Evolutionary conservation across 1,139 yeast genomes (phyloP).

Genomic region (Candida mesenterica): DNA sequence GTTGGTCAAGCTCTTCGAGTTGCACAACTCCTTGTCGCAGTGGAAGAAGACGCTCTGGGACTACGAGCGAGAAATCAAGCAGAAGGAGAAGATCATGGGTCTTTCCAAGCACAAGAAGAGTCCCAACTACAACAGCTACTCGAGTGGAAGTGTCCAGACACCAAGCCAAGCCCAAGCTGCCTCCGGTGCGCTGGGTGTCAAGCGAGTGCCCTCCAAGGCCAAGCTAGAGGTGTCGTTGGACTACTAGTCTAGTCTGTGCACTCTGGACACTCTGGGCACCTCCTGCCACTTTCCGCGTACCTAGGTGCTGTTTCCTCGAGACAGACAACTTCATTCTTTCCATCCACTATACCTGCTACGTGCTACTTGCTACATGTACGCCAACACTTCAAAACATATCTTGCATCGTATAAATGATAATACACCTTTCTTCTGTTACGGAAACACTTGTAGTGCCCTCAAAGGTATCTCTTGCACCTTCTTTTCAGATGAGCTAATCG

Average conservation of each 20-base stretch:
- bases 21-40: slow-evolving; percentile 24
- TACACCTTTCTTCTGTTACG: too few relatives aligned
- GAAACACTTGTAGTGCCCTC: too few relatives aligned
- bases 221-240: slow-evolving; percentile 6
- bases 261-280: too few relatives aligned
- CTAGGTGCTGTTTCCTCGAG: too few relatives aligned
- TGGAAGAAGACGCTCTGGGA: slow-evolving; percentile 30
- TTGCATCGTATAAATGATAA: slow-evolving; percentile 1
- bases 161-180: too few relatives aligned
- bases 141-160: too few relatives aligned
- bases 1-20: slow-evolving; percentile 22
- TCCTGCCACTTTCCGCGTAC: too few relatives aligned
- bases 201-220: slow-evolving; percentile 1
- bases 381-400: not conserved
- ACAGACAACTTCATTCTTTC: too few relatives aligned
- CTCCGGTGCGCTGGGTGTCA: not conserved
- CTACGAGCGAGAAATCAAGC: slow-evolving; percentile 33
- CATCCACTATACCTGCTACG: too few relatives aligned
- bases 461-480: too few relatives aligned
- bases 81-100: slow-evolving; percentile 33
- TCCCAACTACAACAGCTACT: not conserved
- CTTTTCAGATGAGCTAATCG: too few relatives aligned
- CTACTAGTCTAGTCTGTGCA: slow-evolving; percentile 3
- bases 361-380: too few relatives aligned
- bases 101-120: slow-evolving; percentile 35